phyloP scores from a whole-genome alignment of 164 flowering plant species.

The Magnolia kwangsiensis region DNA sequence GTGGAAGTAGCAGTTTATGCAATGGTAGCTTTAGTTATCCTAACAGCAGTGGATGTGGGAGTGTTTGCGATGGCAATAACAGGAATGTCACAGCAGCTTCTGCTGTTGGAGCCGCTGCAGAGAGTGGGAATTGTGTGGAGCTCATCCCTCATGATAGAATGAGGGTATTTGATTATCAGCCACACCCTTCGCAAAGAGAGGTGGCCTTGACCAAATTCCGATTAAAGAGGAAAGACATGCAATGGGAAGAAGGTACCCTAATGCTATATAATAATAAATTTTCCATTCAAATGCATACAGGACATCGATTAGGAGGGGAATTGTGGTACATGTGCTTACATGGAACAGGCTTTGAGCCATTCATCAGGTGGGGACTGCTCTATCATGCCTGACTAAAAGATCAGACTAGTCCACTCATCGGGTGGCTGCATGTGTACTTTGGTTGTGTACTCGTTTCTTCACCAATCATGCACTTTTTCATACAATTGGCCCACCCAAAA shows the following conservation, averaged over 20 bases:
- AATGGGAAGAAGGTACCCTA: slow-evolving; percentile 72
- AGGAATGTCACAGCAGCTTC: slow-evolving; percentile 36
- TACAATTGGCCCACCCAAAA: too few species aligned
- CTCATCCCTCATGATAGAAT: slow-evolving; percentile 20
- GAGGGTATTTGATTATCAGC: slow-evolving; percentile 23
- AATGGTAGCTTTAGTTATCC: slow-evolving; percentile 39
- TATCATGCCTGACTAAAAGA: too few species aligned
- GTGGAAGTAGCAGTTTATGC: slow-evolving; percentile 53
- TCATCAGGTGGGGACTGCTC: too few species aligned
- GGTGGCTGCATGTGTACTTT: too few species aligned
- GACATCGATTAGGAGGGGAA: too few species aligned
- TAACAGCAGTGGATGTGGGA: slow-evolving; percentile 44
- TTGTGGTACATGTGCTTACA: too few species aligned
- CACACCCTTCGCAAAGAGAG: slow-evolving; percentile 60
- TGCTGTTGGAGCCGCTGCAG: slow-evolving; percentile 18
- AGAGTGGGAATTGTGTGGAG: slow-evolving; percentile 40
- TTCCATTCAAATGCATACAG: too few species aligned
- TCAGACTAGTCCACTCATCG: too few species aligned
- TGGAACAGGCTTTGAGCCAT: too few species aligned
- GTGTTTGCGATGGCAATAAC: slow-evolving; percentile 40
- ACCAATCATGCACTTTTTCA: not conserved
- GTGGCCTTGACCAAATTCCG: slow-evolving; percentile 87
- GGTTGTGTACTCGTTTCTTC: not conserved
- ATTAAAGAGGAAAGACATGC: slow-evolving; percentile 88
- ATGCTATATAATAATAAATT: too few species aligned